Evolutionary conservation across 1,284 basidiomycete species (phyloP).

Genomic region (Sporisorium graminicola): DNA sequence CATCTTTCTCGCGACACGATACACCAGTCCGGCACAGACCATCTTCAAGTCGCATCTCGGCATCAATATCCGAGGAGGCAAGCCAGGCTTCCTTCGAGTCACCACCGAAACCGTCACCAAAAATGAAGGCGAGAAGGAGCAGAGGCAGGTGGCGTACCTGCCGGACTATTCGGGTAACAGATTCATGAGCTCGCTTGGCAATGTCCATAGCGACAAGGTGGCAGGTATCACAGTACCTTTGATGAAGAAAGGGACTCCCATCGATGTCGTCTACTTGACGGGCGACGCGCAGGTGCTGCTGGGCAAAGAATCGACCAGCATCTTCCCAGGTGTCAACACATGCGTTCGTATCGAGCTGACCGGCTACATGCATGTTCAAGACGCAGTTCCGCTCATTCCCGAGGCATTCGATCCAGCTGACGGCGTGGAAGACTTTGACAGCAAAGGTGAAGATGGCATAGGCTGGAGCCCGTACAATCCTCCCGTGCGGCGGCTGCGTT

Average conservation of each 20-base stretch:
- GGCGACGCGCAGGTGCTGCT: slow-evolving; percentile 32
- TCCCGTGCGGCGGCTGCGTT: slow-evolving; percentile 25
- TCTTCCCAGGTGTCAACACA: slow-evolving; percentile 29
- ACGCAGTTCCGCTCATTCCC: slow-evolving; percentile 31
- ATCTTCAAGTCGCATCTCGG: slow-evolving; percentile 47
- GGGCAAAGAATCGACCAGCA: slow-evolving; percentile 13
- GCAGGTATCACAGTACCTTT: slow-evolving; percentile 33
- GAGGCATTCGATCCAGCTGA: slow-evolving; percentile 4
- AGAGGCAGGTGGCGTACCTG: slow-evolving; percentile 30
- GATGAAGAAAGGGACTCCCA: slow-evolving; percentile 28
- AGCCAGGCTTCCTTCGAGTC: slow-evolving; percentile 35
- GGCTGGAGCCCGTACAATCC: slow-evolving; percentile 53
- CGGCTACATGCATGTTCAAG: slow-evolving; percentile 34
- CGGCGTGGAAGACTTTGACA: slow-evolving; percentile 22
- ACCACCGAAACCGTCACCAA: slow-evolving; percentile 8
- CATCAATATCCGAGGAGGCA: slow-evolving; percentile 45
- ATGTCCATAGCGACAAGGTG: slow-evolving; percentile 37
- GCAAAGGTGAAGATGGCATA: slow-evolving; percentile 24
- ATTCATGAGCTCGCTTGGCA: slow-evolving; percentile 46
- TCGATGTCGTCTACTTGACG: slow-evolving; percentile 43
- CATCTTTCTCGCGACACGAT: slow-evolving; percentile 32
- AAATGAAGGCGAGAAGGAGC: slow-evolving; percentile 8
- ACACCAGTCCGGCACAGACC: slow-evolving; percentile 24
- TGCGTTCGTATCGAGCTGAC: slow-evolving; percentile 29
- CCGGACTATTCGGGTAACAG: slow-evolving; percentile 46